A percentile compares a stretch with the other conserved stretches of the same genome.
phyloP scores from a whole-genome alignment of 495 filamentous ascomycete genomes.

The Clavariopsis aquatica region DNA sequence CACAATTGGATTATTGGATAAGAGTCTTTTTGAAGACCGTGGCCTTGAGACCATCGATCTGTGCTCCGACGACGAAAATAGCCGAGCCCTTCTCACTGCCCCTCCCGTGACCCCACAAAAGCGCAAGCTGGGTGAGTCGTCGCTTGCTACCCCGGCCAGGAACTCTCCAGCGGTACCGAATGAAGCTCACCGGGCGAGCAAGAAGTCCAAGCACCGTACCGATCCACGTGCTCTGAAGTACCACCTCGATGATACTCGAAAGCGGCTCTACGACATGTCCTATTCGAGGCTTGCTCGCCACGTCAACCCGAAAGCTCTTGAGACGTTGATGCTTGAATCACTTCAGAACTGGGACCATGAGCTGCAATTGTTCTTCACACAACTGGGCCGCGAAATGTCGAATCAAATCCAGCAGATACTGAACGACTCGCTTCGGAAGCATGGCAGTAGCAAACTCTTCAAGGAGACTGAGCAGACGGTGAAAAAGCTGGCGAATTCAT shows the following conservation, averaged over 20 bases:
- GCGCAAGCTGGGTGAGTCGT: constrained; percentile 2
- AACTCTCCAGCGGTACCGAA: neutral
- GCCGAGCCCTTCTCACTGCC: neutral
- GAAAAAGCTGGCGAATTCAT: constrained; percentile 8
- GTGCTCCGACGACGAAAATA: constrained; percentile 1
- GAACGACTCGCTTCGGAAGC: constrained; percentile 12
- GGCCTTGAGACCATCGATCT: constrained; percentile 2
- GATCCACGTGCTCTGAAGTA: neutral
- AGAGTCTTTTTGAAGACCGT: neutral
- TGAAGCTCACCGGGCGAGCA: neutral
- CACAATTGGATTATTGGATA: neutral
- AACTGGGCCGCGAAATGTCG: neutral
- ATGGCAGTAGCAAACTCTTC: constrained; percentile 31
- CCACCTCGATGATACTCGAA: constrained; percentile 13
- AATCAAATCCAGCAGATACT: neutral
- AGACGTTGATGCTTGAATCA: constrained; percentile 17
- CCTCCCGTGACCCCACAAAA: constrained; percentile 3
- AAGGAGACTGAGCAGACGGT: constrained; percentile 9
- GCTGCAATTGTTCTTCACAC: constrained; percentile 2
- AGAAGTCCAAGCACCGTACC: neutral
- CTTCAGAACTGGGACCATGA: constrained; percentile 7
- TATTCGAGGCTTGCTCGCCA: constrained; percentile 5
- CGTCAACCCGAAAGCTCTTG: constrained; percentile 22
- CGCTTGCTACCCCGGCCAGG: neutral
- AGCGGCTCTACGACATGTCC: neutral